These are phyloP conservation scores for Chamaecyparis obtusa DNA, from an alignment of 75 land plant genomes.

Conservation along the genomic window DNA sequence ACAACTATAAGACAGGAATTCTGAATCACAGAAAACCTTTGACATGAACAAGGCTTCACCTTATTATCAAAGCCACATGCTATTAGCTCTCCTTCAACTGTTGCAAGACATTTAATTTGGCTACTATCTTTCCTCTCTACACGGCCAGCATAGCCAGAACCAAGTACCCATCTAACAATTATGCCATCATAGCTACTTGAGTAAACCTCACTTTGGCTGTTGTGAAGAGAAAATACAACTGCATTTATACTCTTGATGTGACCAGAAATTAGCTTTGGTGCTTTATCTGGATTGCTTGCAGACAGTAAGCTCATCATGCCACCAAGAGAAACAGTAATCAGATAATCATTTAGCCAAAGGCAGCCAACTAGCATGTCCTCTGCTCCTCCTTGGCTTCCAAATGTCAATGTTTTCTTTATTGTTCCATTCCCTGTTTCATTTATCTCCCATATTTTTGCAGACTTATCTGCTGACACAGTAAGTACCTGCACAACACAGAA, in stretches of 20 bases:
- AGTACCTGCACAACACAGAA: constrained; percentile 52
- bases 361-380: constrained; percentile 98
- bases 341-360: constrained; percentile 84
- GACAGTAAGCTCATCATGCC: constrained; percentile 72
- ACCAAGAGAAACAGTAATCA: constrained; percentile 86
- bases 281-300: constrained; percentile 46
- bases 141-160: constrained; percentile 71
- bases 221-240: constrained; percentile 39
- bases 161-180: constrained; percentile 78
- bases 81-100: constrained; percentile 53
- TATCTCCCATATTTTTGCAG: constrained; percentile 97
- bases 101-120: constrained; percentile 68
- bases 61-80: constrained; percentile 86
- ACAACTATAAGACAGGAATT: neutral
- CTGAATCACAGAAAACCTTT: neutral
- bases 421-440: constrained; percentile 71
- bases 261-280: constrained; percentile 66
- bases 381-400: constrained; percentile 65
- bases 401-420: constrained; percentile 60
- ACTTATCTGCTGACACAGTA: constrained; percentile 96
- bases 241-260: constrained; percentile 83
- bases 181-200: constrained; percentile 95
- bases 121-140: constrained; percentile 55
- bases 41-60: constrained; percentile 31
- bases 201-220: constrained; percentile 42